phyloP scores from a whole-genome alignment of 805 yeast genomes.

The Blastobotrys terrestris region DNA sequence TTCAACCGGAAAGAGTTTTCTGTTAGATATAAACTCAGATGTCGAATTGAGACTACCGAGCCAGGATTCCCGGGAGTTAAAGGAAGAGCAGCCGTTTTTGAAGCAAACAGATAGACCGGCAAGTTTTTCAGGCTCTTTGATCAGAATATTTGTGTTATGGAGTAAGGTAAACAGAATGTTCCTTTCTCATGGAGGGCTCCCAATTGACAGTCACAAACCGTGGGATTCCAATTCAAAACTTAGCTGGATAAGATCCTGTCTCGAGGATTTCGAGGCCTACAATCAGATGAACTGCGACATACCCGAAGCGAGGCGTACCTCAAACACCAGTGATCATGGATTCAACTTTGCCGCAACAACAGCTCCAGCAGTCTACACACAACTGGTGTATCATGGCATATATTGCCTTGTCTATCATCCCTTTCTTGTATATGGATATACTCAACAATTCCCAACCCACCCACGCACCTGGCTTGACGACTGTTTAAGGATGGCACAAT shows the following conservation, averaged over 20 bases:
- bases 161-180: neutral
- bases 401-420: neutral
- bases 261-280: neutral
- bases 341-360: neutral
- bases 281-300: neutral
- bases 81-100: neutral
- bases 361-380: neutral
- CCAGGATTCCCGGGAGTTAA: no score
- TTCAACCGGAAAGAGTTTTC: neutral
- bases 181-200: neutral
- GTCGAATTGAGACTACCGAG: no score
- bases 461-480: neutral
- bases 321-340: neutral
- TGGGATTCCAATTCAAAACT: neutral
- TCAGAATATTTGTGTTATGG: neutral
- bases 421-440: neutral
- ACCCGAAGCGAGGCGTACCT: neutral
- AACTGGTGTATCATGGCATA: neutral
- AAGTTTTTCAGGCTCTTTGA: neutral
- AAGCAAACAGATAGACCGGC: neutral
- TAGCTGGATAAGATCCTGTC: neutral
- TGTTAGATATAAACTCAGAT: neutral
- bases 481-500: neutral
- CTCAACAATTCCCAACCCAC: neutral
- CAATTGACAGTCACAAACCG: neutral